Evolutionary conservation across 2,329 filamentous ascomycete genomes (phyloP).

Genomic region (Colletotrichum sp.): DNA sequence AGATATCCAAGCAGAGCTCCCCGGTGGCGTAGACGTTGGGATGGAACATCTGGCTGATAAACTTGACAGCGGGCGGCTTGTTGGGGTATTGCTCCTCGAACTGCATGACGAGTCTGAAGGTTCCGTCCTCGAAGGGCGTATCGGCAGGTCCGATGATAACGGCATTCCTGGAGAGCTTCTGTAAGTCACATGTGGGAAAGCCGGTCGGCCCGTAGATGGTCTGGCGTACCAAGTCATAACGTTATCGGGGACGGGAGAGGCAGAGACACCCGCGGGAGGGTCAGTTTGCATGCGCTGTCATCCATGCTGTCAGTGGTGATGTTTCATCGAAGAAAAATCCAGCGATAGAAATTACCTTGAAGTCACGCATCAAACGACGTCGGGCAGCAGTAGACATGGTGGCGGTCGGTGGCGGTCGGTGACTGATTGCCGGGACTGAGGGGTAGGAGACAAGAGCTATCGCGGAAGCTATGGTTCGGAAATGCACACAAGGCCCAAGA

Average conservation of each 20-base stretch:
- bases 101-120: slow-evolving; percentile 97
- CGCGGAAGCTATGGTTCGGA: background rate
- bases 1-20: slow-evolving; percentile 93
- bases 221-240: slow-evolving; percentile 87
- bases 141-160: slow-evolving; percentile 97
- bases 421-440: slow-evolving; percentile 5
- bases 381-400: slow-evolving; percentile 87
- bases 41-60: slow-evolving; percentile 99
- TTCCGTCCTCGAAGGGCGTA: slow-evolving; percentile 97
- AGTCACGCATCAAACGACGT: slow-evolving; percentile 97
- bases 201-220: background rate
- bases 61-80: slow-evolving; percentile 96
- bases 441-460: background rate
- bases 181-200: background rate
- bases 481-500: background rate
- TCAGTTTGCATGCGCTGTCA: slow-evolving; percentile 97
- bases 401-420: slow-evolving; percentile 24
- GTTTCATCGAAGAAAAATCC: too few species aligned
- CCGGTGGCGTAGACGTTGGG: slow-evolving; percentile 98
- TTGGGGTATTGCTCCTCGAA: slow-evolving; percentile 99
- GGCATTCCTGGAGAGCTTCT: slow-evolving; percentile 74
- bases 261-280: slow-evolving; percentile 94
- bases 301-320: background rate
- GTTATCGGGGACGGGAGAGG: slow-evolving; percentile 93
- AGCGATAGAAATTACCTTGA: slow-evolving; percentile 72